Evolutionary conservation across 805 yeast species (phyloP).

Genomic region (Ogataea haglerorum): DNA sequence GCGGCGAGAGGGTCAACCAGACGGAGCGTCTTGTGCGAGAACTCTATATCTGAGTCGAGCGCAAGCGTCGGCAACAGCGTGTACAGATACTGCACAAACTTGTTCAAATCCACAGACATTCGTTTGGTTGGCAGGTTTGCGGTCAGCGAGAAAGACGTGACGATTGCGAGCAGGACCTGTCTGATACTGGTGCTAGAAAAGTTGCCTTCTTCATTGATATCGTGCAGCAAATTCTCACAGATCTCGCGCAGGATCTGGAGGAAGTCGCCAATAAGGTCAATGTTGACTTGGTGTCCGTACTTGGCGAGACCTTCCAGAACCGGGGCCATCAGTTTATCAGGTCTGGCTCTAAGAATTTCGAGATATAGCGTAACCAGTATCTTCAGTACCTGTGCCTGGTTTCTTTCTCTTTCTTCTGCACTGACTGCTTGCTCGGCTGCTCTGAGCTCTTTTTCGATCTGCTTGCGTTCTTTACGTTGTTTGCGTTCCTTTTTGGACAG

Average conservation of each 20-base stretch:
- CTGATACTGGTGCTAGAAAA: slow-evolving; percentile 52
- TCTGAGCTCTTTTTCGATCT: slow-evolving; percentile 84
- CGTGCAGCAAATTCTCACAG: slow-evolving; percentile 46
- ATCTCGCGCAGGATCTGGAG: slow-evolving; percentile 85
- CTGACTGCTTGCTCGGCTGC: slow-evolving; percentile 86
- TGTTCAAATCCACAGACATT: slow-evolving; percentile 76
- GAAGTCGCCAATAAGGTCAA: slow-evolving; percentile 90
- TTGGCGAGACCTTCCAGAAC: slow-evolving; percentile 89
- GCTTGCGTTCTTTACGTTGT: slow-evolving; percentile 78
- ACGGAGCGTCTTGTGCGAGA: slow-evolving; percentile 76
- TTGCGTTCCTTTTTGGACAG: slow-evolving; percentile 87
- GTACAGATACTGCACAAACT: slow-evolving; percentile 75
- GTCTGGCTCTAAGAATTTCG: slow-evolving; percentile 64
- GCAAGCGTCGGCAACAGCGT: slow-evolving; percentile 63
- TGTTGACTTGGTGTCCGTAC: slow-evolving; percentile 88
- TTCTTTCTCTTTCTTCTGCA: slow-evolving; percentile 78
- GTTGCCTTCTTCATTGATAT: slow-evolving; percentile 40
- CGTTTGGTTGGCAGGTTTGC: slow-evolving; percentile 70
- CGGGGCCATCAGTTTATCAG: slow-evolving; percentile 70
- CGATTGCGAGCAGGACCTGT: slow-evolving; percentile 75
- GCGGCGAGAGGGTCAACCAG: slow-evolving; percentile 70
- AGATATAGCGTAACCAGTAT: slow-evolving; percentile 69
- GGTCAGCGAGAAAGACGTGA: slow-evolving; percentile 84
- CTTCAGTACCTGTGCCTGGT: slow-evolving; percentile 81
- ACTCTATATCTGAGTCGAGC: slow-evolving; percentile 79